Base-by-base conservation (phyloP, 768 basidiomycete species). In the Suillus brevipes region DNA sequence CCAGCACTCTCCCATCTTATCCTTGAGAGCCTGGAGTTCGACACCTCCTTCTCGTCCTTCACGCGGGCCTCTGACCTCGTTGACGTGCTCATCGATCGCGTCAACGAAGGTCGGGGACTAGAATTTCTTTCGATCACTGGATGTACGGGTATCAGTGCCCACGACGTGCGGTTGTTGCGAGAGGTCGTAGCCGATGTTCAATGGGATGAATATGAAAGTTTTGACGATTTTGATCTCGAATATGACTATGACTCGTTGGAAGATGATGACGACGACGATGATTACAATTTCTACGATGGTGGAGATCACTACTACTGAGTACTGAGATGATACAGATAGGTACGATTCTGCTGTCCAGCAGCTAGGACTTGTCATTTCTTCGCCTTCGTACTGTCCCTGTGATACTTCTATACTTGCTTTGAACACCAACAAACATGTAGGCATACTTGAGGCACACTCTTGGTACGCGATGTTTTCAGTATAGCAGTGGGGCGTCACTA, bases 21-120 rank as follows among this genome's bases (percentile, higher is more conserved):
- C 28, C 25, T 63, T 23, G 57, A 42, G 16, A 1, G 20, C 18
- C 6, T 60, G 8, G 58, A 25, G 23, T 63, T 63, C 12, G 16
- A 36, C 52, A 20, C 18, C 4, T 52, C 20, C 18, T n/a, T 4
- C 18, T 40, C 18, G 20, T 18, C 40, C 2, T 37, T 4, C 4
- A n/a, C 20, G 25, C 12, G 4, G 13, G 6, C 37, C 7, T 38
- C 20, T 31, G 62, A 63, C 25, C 25, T 63, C n/a, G 6, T 10
- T n/a, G 57, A 63, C 25, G 62, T 42, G 38, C 62, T 63, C 62
- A 38, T 63, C 28, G 62, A 58, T 60, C 62, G 62, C 23, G 57
- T 10, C 18, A 63, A 63, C 52, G 25, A 57, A 37, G 58, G 37
- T 63, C 53, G 18, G 25, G 49, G 42, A n/a, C 18, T 63, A 23